phyloP scores from a whole-genome alignment of 371 early-diverging fungal species.

The Mucor saturninus region DNA sequence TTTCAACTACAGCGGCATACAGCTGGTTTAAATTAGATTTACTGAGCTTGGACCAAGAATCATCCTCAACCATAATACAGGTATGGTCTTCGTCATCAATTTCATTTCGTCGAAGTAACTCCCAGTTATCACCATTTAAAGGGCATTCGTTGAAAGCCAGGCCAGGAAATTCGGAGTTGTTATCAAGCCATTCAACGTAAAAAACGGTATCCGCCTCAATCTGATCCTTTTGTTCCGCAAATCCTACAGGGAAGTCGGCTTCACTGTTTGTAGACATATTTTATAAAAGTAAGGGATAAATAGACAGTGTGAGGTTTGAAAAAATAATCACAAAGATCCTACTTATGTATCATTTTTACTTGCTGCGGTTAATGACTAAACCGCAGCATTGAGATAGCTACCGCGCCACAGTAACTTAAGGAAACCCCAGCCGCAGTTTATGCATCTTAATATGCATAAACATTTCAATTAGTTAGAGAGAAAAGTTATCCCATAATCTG shows the following conservation, averaged over 20 bases:
- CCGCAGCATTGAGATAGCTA: too few relatives aligned
- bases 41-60: conserved; percentile 18
- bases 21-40: conserved; percentile 1
- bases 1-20: conserved; percentile 23
- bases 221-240: conserved; percentile 13
- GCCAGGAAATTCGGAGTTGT: conserved; percentile 20
- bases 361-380: too few relatives aligned
- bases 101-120: conserved; percentile 23
- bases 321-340: too few relatives aligned
- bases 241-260: conserved; percentile 23
- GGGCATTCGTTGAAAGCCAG: not conserved
- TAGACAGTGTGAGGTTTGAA: too few relatives aligned
- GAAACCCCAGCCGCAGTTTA: too few relatives aligned
- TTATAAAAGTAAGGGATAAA: too few relatives aligned
- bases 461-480: too few relatives aligned
- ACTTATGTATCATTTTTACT: too few relatives aligned
- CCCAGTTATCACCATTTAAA: conserved; percentile 14
- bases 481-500: too few relatives aligned
- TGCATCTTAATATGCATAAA: too few relatives aligned
- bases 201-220: not conserved
- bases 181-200: conserved; percentile 27
- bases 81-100: conserved; percentile 9
- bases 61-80: conserved; percentile 9
- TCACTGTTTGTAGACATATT: too few relatives aligned
- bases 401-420: too few relatives aligned